Evolutionary conservation across 169 alveolate species (phyloP), one percentile per base, ranked within the genome.

Genomic region (Babesia gibsoni): DNA sequence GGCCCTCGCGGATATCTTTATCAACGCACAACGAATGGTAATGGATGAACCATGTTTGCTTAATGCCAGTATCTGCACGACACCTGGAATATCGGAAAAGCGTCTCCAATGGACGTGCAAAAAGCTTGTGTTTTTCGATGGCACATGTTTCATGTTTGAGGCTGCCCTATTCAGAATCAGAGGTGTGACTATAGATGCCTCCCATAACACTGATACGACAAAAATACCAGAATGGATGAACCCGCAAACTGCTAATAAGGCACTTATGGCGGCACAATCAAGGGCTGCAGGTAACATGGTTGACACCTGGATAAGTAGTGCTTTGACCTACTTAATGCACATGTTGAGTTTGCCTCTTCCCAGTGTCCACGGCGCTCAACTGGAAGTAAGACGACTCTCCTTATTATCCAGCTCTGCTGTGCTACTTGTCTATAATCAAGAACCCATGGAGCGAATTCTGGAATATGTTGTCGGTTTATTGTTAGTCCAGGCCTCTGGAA

Each of bases 121-220:
- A n/a, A 59, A 79, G 65, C 69, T 58, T 39, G 67, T 79, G 16
- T 59, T 79, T 6, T 79, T 61, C 53, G 88, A 79, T 30, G 82
- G 81, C 16, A 65, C 69, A 4, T 56, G 74, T 50, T 69, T 59
- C 83, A 61, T 79, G 37, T 63, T 79, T 30, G 88, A 79, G 58
- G 59, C 86, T 9, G 66, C 81, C 16, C 37, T 77, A 3, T 58
- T 53, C 29, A 41, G 82, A 39, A 46, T 77, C 49, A 36, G 82
- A 3, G 42, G 80, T 61, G 67, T 46, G 12, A 67, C 86, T 45
- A 77, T 67, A 14, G 86, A 77, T 42, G 45, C 39, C n/a, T 37
- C 64, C 27, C 20, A n/a, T 29, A 12, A 43, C 20, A 18, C 22
- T 10, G 68, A 73, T 25, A 37, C 3, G 20, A 39, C 66, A 3